Evolutionary conservation across 192 early-diverging fungal genomes (phyloP), one percentile per base, ranked within the genome.

Genomic region (Entomortierella parvispora): DNA sequence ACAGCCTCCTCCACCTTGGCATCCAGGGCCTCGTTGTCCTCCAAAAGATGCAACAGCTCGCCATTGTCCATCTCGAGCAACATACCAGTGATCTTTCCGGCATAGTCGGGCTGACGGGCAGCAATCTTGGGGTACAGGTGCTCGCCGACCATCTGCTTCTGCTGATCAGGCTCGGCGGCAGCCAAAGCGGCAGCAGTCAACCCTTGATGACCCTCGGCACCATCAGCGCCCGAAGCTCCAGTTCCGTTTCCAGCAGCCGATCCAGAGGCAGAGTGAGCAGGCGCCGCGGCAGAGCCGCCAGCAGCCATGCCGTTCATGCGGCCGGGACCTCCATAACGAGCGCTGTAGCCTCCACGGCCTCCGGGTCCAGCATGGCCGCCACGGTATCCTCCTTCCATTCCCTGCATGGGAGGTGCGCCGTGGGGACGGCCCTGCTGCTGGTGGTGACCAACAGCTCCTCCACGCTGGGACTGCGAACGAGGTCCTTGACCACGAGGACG

Each of bases 1-100:
- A 71, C 44, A 6, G 69, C 69, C 47, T 71, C 60, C 14, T 57
- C 61, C 32, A 71, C 58, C 69, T 62, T 71, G 61, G 46, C 60
- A 43, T 56, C 61, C 59, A 63, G 34, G 49, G 69, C 94, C 43
- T 86, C 89, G 32, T 71, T 71, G 81, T 88, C 87, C 82, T 96
- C 96, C 54, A 97, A 79, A 62, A 98, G 75, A 80, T 93, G 89
- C 58, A 98, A 81, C 50, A 98, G 83, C 81, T 99, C 97, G 55
- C 86, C 80, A 72, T 96, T 95, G 82, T 98, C 95, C 96, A 98
- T 99, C 84, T 99, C 96, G 59, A 98, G 85, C 46, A 96, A 85
- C 96, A 99, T 98, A 55, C 97, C 97, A 29, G 96, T 98, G 74
- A 99, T 94, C 90, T 98, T 98, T 64, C 95, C 94, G 59, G 96